These are phyloP conservation scores for Camellia sinensis DNA, from an alignment of 148 eudicot genomes.

Conservation along the genomic window DNA sequence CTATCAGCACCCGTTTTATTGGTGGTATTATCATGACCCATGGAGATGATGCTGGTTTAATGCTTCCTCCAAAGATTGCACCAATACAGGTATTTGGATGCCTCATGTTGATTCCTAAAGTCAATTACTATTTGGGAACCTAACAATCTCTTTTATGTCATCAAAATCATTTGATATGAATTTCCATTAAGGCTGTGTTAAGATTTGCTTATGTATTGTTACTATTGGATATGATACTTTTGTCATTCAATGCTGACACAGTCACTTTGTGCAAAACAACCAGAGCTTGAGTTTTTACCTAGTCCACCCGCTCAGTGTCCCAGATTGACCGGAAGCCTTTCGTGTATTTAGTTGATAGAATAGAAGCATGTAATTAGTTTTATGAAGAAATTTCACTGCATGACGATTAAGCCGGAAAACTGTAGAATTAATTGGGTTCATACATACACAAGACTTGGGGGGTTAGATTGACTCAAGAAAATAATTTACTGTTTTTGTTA, in stretches of 20 bases:
- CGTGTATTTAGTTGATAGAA: not conserved
- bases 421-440: not conserved
- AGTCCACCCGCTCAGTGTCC: not conserved
- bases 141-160: not conserved
- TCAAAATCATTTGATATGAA: not conserved
- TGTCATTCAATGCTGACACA: not conserved
- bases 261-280: constrained; percentile 1
- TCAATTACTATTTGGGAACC: not conserved
- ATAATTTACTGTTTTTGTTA: not conserved
- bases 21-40: constrained; percentile 99
- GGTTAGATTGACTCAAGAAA: not conserved
- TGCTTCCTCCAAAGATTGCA: constrained; percentile 96
- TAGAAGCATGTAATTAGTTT: not conserved
- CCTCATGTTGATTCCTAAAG: constrained; percentile 6
- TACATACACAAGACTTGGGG: no score
- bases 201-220: constrained; percentile 1
- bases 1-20: constrained; percentile 94
- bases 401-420: constrained; percentile 6
- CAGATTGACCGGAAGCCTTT: not conserved
- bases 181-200: not conserved
- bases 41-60: constrained; percentile 96
- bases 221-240: not conserved
- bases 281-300: not conserved
- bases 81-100: constrained; percentile 72
- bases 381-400: not conserved